phyloP scores from a whole-genome alignment of 164 flowering plant species.

The Stephania japonica region DNA sequence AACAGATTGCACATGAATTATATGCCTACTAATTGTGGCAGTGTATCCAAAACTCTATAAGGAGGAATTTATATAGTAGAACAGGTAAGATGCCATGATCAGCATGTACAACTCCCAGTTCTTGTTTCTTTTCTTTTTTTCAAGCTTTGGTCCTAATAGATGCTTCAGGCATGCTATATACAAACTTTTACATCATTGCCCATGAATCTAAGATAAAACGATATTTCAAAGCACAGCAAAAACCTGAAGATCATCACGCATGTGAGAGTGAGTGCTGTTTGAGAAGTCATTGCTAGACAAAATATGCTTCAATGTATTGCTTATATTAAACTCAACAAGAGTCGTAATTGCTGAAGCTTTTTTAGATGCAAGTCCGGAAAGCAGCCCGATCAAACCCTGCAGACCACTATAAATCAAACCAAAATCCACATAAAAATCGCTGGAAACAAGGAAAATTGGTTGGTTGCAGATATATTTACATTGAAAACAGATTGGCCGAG shows the following conservation, averaged over 20 bases:
- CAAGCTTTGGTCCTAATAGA: too few species aligned
- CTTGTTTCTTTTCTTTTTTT: too few species aligned
- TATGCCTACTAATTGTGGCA: not conserved
- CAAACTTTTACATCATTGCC: not conserved
- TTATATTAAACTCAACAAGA: slow-evolving; percentile 69
- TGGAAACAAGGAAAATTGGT: not conserved
- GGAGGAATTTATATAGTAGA: too few species aligned
- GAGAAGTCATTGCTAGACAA: slow-evolving; percentile 44
- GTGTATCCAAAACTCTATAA: not conserved
- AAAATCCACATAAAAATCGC: not conserved
- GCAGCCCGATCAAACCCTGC: slow-evolving; percentile 78
- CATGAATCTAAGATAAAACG: not conserved
- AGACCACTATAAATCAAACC: slow-evolving; percentile 12
- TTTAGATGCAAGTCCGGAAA: slow-evolving; percentile 67
- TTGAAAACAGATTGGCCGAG: slow-evolving; percentile 43
- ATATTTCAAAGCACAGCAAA: not conserved
- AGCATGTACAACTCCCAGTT: too few species aligned
- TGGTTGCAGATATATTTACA: slow-evolving; percentile 26
- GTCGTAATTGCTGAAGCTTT: slow-evolving; percentile 56
- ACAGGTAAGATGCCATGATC: too few species aligned
- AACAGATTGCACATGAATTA: not conserved
- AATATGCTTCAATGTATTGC: slow-evolving; percentile 54
- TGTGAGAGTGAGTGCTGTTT: slow-evolving; percentile 38
- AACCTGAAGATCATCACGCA: slow-evolving; percentile 63
- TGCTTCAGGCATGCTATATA: too few species aligned